Base-by-base conservation (phyloP, 768 basidiomycete species). In the Tubosaeta brunneosetosa region DNA sequence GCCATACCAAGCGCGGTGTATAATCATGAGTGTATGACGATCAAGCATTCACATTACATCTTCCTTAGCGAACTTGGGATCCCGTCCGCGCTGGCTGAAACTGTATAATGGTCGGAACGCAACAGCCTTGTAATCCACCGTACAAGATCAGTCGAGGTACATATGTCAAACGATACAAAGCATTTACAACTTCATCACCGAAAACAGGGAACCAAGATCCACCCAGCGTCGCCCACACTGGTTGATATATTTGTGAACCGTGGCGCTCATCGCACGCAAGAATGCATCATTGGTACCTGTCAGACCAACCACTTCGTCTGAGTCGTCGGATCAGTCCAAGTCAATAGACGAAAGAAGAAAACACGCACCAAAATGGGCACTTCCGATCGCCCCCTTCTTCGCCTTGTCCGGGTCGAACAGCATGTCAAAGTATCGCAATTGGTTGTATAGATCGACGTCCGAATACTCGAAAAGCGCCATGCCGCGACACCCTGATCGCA, bases 141-240 rank as follows among this genome's bases (percentile, higher is more conserved):
- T 22, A 22, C 22, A 22, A 22, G 22, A 22, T 3, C 22, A 22
- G 22, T 22, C 22, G 22, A 22, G 22, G n/a, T 40, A 19, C 19
- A 40, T 11, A 40, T 17, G 33, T 31, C 29, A 31, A 9, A 31
- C 9, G 29, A 31, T 31, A 9, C 29, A 38, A 11, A 22, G 17
- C 43, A 13, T 52, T 69, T 64, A 85, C 45, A 83, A 29, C 59
- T 81, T 86, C 83, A 94, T 86, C 64, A 84, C 87, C 29, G 88
- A 84, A 71, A 99, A 98, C 48, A 99, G 72, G 4, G 75, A 63
- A 34, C 76, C 74, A 59, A 99, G 77, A 59, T 91, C 84, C 16
- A 99, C 91, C 86, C 91, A 98, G 52, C 91, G 80, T 57, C 94
- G 77, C 34, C 91, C 94, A 68, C 86, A 93, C 64, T 85, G 82